These are phyloP conservation scores for Nakazawaea pomicola DNA, from an alignment of 805 yeast genomes.

Conservation along the genomic window DNA sequence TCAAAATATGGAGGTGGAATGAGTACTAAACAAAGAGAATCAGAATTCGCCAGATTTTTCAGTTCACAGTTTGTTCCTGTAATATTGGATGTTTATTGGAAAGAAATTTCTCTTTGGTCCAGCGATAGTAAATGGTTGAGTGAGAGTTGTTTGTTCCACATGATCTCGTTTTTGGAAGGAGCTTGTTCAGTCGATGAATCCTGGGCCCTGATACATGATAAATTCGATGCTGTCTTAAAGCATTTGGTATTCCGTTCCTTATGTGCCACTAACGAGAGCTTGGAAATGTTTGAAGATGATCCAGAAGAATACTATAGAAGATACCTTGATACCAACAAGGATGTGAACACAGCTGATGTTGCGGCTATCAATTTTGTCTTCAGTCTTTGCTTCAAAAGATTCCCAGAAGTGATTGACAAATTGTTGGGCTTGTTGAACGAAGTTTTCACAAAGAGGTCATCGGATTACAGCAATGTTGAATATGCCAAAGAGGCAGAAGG, in stretches of 20 bases:
- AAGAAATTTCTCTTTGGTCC: constrained; percentile 69
- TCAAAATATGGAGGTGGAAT: constrained; percentile 53
- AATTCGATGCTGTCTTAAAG: constrained; percentile 56
- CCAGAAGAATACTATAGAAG: constrained; percentile 85
- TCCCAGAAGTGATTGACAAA: constrained; percentile 39
- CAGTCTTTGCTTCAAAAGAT: constrained; percentile 31
- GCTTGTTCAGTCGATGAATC: constrained; percentile 45
- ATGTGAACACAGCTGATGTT: constrained; percentile 41
- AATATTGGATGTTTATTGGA: constrained; percentile 53
- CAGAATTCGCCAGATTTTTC: constrained; percentile 30
- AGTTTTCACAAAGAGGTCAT: constrained; percentile 33
- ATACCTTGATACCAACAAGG: constrained; percentile 52
- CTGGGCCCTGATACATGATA: constrained; percentile 65
- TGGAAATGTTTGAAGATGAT: constrained; percentile 77
- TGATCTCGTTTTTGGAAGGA: constrained; percentile 55
- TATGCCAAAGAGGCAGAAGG: constrained; percentile 64
- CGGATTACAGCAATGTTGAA: constrained; percentile 26
- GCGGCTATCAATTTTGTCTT: constrained; percentile 44
- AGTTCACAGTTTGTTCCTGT: constrained; percentile 63
- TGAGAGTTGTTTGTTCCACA: constrained; percentile 53
- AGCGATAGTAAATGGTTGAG: constrained; percentile 58
- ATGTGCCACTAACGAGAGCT: constrained; percentile 60
- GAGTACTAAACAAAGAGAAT: background rate
- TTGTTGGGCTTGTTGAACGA: constrained; percentile 50
- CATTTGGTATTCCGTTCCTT: constrained; percentile 75